phyloP scores from a whole-genome alignment of 2,329 filamentous ascomycete genomes.

The Trichoderma cornu-damae region DNA sequence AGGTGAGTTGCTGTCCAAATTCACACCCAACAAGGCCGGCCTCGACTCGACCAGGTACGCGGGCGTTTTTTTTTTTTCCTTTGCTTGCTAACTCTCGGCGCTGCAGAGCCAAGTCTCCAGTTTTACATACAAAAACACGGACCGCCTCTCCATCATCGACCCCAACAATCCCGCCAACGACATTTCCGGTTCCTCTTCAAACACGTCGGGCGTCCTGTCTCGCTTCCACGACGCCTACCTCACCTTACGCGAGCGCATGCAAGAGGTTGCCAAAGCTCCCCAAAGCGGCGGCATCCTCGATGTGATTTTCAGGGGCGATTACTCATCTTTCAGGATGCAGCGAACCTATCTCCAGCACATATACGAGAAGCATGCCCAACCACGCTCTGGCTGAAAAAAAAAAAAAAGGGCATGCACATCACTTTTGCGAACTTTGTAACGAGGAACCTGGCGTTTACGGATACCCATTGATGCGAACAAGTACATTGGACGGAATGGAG shows the following conservation, averaged over 20 bases:
- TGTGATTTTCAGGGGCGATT: slow-evolving; percentile 71
- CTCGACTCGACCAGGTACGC: no score
- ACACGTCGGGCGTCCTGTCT: slow-evolving; percentile 61
- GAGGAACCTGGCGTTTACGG: slow-evolving; percentile 15
- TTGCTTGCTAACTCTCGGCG: not conserved
- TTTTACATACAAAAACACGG: slow-evolving; percentile 53
- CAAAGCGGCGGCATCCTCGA: slow-evolving; percentile 52
- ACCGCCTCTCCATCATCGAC: slow-evolving; percentile 82
- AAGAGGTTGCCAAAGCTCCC: slow-evolving; percentile 38
- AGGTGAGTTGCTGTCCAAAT: slow-evolving; percentile 49
- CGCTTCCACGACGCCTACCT: slow-evolving; percentile 63
- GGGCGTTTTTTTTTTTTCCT: not conserved
- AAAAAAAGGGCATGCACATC: not conserved
- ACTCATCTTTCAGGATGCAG: slow-evolving; percentile 66
- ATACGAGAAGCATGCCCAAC: slow-evolving; percentile 39
- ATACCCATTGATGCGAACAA: not conserved
- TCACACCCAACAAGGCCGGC: no score
- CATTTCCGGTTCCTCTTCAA: slow-evolving; percentile 78
- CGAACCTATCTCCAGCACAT: slow-evolving; percentile 56
- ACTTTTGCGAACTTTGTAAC: slow-evolving; percentile 1
- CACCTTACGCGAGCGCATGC: slow-evolving; percentile 54
- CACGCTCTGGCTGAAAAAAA: slow-evolving; percentile 31
- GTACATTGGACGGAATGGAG: slow-evolving; percentile 16
- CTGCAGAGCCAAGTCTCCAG: slow-evolving; percentile 41
- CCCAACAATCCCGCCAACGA: slow-evolving; percentile 83